Evolutionary conservation across 108 stramenopile genomes (phyloP).

Genomic region (Skeletonema tropicum): DNA sequence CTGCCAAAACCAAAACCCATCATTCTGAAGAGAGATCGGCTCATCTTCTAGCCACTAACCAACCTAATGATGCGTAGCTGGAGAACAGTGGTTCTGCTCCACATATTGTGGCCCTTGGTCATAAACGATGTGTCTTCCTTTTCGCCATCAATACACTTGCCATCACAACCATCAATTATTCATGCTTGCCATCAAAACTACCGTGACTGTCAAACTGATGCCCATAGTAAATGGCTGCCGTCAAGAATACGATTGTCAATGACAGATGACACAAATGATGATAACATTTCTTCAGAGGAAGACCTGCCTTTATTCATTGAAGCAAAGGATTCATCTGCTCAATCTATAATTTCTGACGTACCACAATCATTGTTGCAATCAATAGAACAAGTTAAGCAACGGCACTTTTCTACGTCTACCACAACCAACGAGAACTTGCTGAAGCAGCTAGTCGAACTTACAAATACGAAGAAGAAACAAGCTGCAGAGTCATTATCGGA

Average conservation of each 20-base stretch:
- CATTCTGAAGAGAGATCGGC: too few species aligned
- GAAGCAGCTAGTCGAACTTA: conserved; percentile 36
- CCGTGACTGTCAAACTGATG: background rate
- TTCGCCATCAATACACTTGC: background rate
- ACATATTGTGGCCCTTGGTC: background rate
- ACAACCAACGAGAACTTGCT: conserved; percentile 20
- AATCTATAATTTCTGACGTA: conserved; percentile 6
- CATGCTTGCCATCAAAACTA: background rate
- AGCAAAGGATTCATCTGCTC: conserved; percentile 10
- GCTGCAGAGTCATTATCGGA: background rate
- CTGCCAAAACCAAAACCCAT: too few species aligned
- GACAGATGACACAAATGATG: conserved; percentile 1
- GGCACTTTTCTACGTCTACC: background rate
- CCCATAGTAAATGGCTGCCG: too few species aligned
- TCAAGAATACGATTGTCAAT: background rate
- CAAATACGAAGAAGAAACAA: conserved; percentile 7
- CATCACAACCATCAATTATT: conserved; percentile 8
- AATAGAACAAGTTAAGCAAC: conserved; percentile 24
- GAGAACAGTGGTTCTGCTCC: background rate
- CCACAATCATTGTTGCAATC: conserved; percentile 19
- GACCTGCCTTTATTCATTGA: conserved; percentile 27
- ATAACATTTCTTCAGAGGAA: background rate
- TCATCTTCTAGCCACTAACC: background rate
- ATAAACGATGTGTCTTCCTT: background rate
- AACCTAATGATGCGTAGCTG: background rate